Evolutionary conservation across 2,329 filamentous ascomycete genomes (phyloP), one percentile per base, ranked within the genome.

Genomic region (Cercospora sojina): DNA sequence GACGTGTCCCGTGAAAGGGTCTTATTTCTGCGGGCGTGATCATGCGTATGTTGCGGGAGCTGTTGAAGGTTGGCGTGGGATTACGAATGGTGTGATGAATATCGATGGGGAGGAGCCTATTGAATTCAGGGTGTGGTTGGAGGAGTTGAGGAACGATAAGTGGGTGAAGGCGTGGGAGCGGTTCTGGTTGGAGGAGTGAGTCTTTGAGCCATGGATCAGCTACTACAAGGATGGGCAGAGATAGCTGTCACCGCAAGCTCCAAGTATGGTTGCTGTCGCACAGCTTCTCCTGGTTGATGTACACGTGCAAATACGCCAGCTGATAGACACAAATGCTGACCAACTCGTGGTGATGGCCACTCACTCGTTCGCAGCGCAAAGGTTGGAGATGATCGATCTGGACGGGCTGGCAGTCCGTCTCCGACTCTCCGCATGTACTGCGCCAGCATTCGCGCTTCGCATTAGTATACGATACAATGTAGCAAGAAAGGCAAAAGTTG

Each of bases 151-250:
- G 32, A 63, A 63, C 32, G 60, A 63, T 23, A 63, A 63, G 49
- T 63, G 60, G 60, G 51, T 31, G 20, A 55, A 43, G 20, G 60
- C 60, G 5, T 63, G 60, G 60, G 47, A 63, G 31, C n/a, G 60
- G 10, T 63, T 56, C 53, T 63, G 60, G 60, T 63, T 63, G 60
- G 25, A 43, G 49, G 60, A 63, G 31, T 61, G 18, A n/a, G 23
- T 20, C n/a, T 20, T 13, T 31, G 58, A 47, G 18, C 43, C 43
- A 47, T 18, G 20, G 43, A 16, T 47, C 41, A 20, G 41, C 41
- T 20, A 47, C 10, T 25, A 38, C 35, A 38, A n/a, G 35, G n/a
- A n/a, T 20, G 6, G 47, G 13, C 5, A n/a, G 12, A 27, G 12
- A 12, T 25, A 23, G 10, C 23, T 51, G 20, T 25, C 13, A 27